Percentiles rank a stretch among this genome's conserved stretches.
These are phyloP conservation scores for Cryptosporidium ubiquitum DNA, from an alignment of 169 alveolate species.

Conservation along the genomic window DNA sequence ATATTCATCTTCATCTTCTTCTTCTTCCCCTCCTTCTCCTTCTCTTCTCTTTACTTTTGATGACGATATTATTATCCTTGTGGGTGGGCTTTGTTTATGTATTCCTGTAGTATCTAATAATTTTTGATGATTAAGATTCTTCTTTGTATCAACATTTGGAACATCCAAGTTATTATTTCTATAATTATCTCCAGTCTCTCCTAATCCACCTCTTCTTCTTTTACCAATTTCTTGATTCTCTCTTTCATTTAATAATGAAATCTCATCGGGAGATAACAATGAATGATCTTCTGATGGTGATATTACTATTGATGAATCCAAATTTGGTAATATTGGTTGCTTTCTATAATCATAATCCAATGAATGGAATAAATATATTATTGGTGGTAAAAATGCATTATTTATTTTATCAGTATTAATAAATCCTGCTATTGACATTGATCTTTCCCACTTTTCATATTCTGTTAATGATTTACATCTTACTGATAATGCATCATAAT, in stretches of 20 bases:
- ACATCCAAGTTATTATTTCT: not conserved
- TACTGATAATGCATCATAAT: constrained; percentile 72
- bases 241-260: not conserved
- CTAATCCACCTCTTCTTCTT: not conserved
- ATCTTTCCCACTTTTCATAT: constrained; percentile 68
- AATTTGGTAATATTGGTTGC: constrained; percentile 64
- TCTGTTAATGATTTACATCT: constrained; percentile 70
- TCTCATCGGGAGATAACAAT: not conserved
- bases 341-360: constrained; percentile 72
- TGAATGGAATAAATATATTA: constrained; percentile 65
- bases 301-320: not conserved
- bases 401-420: constrained; percentile 12
- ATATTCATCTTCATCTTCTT: not conserved
- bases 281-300: constrained; percentile 3
- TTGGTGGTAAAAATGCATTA: constrained; percentile 50
- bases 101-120: not conserved
- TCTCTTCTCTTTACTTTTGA: not conserved
- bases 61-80: not conserved
- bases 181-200: not conserved
- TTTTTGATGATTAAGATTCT: not conserved
- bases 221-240: not conserved
- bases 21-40: not conserved
- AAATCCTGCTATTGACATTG: constrained; percentile 74
- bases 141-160: no score
- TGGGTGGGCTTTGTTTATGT: constrained; percentile 31